Evolutionary conservation across 495 filamentous ascomycete genomes (phyloP).

Genomic region (Podospora pseudoanserina): DNA sequence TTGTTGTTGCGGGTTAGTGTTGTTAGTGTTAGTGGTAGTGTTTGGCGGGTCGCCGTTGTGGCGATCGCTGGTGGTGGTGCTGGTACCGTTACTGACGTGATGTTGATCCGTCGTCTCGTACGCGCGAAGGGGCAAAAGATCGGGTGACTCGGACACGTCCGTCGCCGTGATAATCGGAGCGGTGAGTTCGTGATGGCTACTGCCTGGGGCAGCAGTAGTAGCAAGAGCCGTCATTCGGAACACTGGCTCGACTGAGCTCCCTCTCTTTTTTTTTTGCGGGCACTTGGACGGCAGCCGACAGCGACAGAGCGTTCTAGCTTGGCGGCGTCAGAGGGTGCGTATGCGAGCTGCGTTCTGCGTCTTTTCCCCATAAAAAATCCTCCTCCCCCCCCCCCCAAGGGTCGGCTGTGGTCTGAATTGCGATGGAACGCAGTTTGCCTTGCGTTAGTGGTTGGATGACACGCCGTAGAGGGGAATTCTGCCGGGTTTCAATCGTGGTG

Average conservation of each 20-base stretch:
- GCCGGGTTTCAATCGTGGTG: background rate
- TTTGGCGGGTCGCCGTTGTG: conserved; percentile 18
- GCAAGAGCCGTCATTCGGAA: conserved; percentile 26
- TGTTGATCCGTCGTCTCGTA: conserved; percentile 17
- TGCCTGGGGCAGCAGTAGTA: conserved; percentile 31
- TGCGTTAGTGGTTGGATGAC: conserved; percentile 5
- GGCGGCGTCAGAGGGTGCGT: conserved; percentile 5
- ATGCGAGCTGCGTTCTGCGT: background rate
- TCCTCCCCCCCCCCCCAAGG: too few species aligned
- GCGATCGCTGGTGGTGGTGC: conserved; percentile 18
- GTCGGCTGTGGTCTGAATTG: background rate
- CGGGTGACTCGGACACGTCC: conserved; percentile 23
- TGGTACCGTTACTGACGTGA: conserved; percentile 7
- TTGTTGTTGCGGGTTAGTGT: conserved; percentile 14
- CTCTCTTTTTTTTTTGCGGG: background rate
- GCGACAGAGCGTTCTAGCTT: background rate
- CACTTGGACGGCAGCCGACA: conserved; percentile 5
- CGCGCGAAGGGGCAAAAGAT: conserved; percentile 37
- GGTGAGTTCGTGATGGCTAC: conserved; percentile 21
- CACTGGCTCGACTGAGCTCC: conserved; percentile 10
- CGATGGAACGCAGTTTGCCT: background rate
- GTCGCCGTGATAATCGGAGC: conserved; percentile 19
- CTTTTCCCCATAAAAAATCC: background rate
- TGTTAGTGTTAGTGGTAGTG: conserved; percentile 1
- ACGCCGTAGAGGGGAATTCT: background rate